Evolutionary conservation across 306 rosid species (phyloP), one percentile per base, ranked within the genome.

Genomic region (Dryas drummondii): DNA sequence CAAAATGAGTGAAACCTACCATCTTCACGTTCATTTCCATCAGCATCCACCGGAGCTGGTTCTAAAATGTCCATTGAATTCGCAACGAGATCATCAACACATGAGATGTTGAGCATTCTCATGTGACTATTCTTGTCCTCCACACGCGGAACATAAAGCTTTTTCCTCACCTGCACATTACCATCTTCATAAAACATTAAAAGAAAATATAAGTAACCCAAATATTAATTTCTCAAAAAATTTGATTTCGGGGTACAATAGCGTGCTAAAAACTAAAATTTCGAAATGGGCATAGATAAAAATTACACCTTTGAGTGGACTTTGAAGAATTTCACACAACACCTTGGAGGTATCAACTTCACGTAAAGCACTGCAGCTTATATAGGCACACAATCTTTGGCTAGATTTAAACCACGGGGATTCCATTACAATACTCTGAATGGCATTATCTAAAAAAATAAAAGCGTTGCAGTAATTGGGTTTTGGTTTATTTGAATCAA

Each of bases 51-150:
- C 0, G 93, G 86, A 80, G 82, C 84, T 22, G 99, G 99, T 80
- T 94, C 99, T 69, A 94, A 84, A 74, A 94, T 94, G 75, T 94
- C 74, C 97, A 92, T 94, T 5, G 99, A 92, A 76, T 92, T 94
- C 8, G 92, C 93, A 74, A 94, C 67, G 63, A 94, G 96, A 84
- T 94, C 97, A 79, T 90, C 96, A 7, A 90, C 73, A 49, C 92
- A 59, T 12, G 91, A 88, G 63, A 94, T 89, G 80, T 85, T 79
- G 70, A 94, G 88, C 99, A 94, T 88, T 55, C 91, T 88, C 97
- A 94, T 92, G 81, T 90, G 84, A 79, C 97, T 85, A 65, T 94
- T 90, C 84, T 87, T 94, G 86, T 94, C 97, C 90, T 92, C 99
- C 82, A 94, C 99, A 8, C 97, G 82, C 4, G 97, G 97, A 59